Conservation (phyloP, 2,329 filamentous ascomycete genomes). For the Colletotrichum sp. region DNA sequence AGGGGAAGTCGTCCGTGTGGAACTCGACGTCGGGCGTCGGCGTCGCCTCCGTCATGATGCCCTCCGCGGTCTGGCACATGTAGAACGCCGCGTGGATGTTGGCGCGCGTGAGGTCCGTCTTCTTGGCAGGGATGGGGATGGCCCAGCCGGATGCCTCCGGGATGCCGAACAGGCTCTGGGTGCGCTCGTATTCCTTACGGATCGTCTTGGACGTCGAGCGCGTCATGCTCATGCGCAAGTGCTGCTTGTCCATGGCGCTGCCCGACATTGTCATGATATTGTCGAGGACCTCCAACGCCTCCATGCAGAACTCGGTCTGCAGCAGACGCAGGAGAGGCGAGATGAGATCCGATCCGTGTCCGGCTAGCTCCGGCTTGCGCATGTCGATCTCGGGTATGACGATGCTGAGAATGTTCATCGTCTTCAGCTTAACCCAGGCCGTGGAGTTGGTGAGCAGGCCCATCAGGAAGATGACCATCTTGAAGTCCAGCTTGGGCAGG, state of each 20-base stretch:
- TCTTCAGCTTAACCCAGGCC: slow-evolving; percentile 90
- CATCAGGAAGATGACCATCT: slow-evolving; percentile 87
- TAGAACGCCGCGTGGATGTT: slow-evolving; percentile 98
- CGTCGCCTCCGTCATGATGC: slow-evolving; percentile 61
- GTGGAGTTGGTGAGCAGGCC: slow-evolving; percentile 88
- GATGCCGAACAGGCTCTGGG: slow-evolving; percentile 94
- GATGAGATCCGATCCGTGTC: slow-evolving; percentile 92
- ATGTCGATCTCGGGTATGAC: slow-evolving; percentile 92
- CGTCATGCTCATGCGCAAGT: slow-evolving; percentile 98
- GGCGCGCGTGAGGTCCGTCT: slow-evolving; percentile 82
- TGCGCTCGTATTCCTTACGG: slow-evolving; percentile 93
- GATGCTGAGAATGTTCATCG: slow-evolving; percentile 86
- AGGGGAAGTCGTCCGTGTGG: slow-evolving; percentile 85
- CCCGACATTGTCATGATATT: slow-evolving; percentile 95
- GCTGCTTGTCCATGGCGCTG: slow-evolving; percentile 90
- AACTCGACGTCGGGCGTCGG: slow-evolving; percentile 91
- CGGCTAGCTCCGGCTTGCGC: slow-evolving; percentile 86
- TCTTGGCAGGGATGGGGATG: slow-evolving; percentile 88
- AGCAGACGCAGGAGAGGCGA: slow-evolving; percentile 88
- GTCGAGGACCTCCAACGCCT: slow-evolving; percentile 89
- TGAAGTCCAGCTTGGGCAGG: slow-evolving; percentile 82
- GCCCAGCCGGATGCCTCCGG: slow-evolving; percentile 97
- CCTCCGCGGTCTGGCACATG: slow-evolving; percentile 78
- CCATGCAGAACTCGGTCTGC: slow-evolving; percentile 92
- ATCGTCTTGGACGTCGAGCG: slow-evolving; percentile 83